phyloP scores from a whole-genome alignment of 805 yeast genomes.

The Cyberlindnera nakhonratchasimensis region DNA sequence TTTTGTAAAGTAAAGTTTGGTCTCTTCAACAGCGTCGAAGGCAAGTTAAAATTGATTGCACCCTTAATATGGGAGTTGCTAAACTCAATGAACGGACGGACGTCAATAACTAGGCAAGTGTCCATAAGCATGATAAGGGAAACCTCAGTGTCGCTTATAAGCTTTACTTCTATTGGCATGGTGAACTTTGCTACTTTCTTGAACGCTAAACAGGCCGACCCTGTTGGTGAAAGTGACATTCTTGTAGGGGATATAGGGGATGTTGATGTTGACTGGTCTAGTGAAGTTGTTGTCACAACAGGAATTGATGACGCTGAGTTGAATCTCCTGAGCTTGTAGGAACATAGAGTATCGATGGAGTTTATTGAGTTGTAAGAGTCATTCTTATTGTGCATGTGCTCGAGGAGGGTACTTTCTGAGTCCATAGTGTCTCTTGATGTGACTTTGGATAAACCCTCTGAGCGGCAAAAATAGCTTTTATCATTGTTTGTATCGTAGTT shows the following conservation, averaged over 20 bases:
- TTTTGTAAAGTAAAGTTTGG: constrained; percentile 62
- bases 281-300: background rate
- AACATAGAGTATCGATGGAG: constrained; percentile 20
- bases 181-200: constrained; percentile 20
- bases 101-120: constrained; percentile 58
- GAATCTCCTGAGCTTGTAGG: constrained; percentile 18
- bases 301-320: constrained; percentile 21
- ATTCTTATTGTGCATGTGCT: constrained; percentile 18
- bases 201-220: background rate
- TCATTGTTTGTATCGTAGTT: constrained; percentile 7
- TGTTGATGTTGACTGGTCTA: background rate
- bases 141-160: constrained; percentile 12
- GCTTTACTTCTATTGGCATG: constrained; percentile 13
- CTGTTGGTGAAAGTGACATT: constrained; percentile 8
- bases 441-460: constrained; percentile 3
- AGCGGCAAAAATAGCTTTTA: constrained; percentile 2
- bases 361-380: constrained; percentile 19
- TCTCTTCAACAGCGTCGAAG: constrained; percentile 83
- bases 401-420: constrained; percentile 13
- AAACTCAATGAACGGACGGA: constrained; percentile 76
- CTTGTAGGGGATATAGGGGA: constrained; percentile 10
- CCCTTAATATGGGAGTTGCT: constrained; percentile 52
- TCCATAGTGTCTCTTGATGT: constrained; percentile 15
- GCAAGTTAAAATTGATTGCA: constrained; percentile 77
- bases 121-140: constrained; percentile 4